Evolutionary conservation across 2,329 filamentous ascomycete species (phyloP).

Genomic region (Hypoxylon sp.): DNA sequence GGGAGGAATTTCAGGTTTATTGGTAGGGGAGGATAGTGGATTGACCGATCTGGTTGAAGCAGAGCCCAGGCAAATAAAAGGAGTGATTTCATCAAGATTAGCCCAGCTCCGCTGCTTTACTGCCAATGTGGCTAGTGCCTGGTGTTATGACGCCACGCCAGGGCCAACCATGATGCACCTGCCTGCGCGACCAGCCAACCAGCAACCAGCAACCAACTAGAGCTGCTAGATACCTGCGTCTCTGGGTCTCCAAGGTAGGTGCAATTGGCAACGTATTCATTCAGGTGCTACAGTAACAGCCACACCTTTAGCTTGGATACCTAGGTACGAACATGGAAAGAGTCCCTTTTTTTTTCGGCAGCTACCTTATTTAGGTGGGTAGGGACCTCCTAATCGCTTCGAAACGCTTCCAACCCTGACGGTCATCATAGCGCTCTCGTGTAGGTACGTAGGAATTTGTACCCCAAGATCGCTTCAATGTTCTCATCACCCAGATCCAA

Average conservation of each 20-base stretch:
- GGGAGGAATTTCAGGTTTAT: constrained; percentile 43
- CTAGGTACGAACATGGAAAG: too few relatives aligned
- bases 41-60: constrained; percentile 42
- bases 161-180: constrained; percentile 40
- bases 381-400: constrained; percentile 12
- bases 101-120: constrained; percentile 27
- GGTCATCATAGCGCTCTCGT: constrained; percentile 10
- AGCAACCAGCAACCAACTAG: too few relatives aligned
- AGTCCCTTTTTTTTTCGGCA: background rate
- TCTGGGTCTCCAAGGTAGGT: too few relatives aligned
- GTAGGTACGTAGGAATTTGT: background rate
- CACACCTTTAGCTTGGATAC: background rate
- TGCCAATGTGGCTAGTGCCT: constrained; percentile 36
- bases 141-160: constrained; percentile 43
- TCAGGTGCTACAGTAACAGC: constrained; percentile 17
- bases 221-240: too few relatives aligned
- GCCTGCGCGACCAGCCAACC: constrained; percentile 24
- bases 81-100: constrained; percentile 47
- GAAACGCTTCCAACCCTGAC: constrained; percentile 15
- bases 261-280: background rate
- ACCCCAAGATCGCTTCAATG: background rate
- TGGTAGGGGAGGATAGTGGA: constrained; percentile 39
- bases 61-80: constrained; percentile 33
- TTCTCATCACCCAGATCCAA: background rate
- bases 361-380: constrained; percentile 1